phyloP scores from a whole-genome alignment of 2,329 filamentous ascomycete species.

The Curvularia spicifera region DNA sequence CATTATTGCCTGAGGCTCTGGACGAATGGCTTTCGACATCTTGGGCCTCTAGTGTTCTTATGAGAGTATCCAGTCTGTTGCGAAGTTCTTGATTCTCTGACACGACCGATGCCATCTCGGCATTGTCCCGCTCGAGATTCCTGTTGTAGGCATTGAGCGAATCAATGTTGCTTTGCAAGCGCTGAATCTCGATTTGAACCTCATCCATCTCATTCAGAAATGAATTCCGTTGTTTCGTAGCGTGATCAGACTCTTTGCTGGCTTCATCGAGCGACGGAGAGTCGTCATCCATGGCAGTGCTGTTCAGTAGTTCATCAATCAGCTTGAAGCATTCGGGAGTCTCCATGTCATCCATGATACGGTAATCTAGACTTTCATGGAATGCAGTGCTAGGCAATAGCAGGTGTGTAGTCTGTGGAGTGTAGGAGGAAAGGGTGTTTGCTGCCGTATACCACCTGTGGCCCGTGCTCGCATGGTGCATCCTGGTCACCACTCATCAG shows the following conservation, averaged over 20 bases:
- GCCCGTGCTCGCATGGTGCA: constrained; percentile 4
- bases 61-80: neutral
- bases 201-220: no score
- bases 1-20: neutral
- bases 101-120: no score
- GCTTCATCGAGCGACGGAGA: no score
- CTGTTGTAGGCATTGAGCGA: neutral
- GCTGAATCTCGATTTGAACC: neutral
- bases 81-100: neutral
- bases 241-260: no score
- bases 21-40: neutral
- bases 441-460: neutral
- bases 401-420: neutral
- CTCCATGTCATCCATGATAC: neutral
- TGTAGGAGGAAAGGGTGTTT: neutral
- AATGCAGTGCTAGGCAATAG: neutral
- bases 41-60: neutral
- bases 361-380: no score
- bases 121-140: neutral
- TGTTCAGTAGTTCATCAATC: neutral
- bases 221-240: no score
- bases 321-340: neutral
- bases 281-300: no score
- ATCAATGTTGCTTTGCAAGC: neutral
- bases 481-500: neutral